Percentiles rank a stretch among this genome's conserved stretches.
Conservation (phyloP, 2,329 filamentous ascomycete species). For the Arachnomyces sp. region DNA sequence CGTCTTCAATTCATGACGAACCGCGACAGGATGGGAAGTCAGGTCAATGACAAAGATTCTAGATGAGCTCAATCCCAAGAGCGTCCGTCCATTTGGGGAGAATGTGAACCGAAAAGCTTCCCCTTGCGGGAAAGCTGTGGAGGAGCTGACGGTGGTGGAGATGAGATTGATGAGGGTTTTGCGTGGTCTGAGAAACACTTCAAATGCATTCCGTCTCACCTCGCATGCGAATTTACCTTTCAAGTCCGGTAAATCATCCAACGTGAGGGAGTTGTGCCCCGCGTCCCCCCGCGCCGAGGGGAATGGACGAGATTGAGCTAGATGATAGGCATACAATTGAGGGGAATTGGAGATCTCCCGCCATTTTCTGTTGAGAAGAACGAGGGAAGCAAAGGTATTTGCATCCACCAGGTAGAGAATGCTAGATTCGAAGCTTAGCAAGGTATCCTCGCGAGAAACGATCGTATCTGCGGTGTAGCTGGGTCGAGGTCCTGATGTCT, state of each 20-base stretch:
- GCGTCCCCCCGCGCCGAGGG: slow-evolving; percentile 20
- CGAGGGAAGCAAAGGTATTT: slow-evolving; percentile 39
- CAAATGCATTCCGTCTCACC: slow-evolving; percentile 68
- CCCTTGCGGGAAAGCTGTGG: slow-evolving; percentile 67
- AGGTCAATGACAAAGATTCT: slow-evolving; percentile 72
- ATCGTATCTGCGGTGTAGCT: too few relatives aligned
- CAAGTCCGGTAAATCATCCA: slow-evolving; percentile 48
- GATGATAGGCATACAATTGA: slow-evolving; percentile 39
- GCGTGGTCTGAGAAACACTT: slow-evolving; percentile 62
- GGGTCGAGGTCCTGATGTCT: too few relatives aligned
- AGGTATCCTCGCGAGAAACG: too few relatives aligned
- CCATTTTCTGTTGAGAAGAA: slow-evolving; percentile 39
- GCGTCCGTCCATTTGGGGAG: slow-evolving; percentile 63
- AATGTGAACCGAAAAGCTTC: slow-evolving; percentile 80
- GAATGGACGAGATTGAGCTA: slow-evolving; percentile 37
- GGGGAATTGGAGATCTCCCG: slow-evolving; percentile 33
- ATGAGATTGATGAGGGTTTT: slow-evolving; percentile 69
- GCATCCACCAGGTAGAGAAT: slow-evolving; percentile 40
- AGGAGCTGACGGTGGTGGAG: slow-evolving; percentile 75
- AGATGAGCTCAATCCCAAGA: slow-evolving; percentile 78
- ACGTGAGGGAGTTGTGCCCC: slow-evolving; percentile 24
- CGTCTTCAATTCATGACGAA: slow-evolving; percentile 72
- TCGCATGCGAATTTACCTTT: slow-evolving; percentile 60
- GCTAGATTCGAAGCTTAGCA: slow-evolving; percentile 19
- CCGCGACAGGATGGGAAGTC: slow-evolving; percentile 49